These are phyloP conservation scores for Irpex lacteus DNA, from an alignment of 1,284 basidiomycete genomes.

Conservation along the genomic window DNA sequence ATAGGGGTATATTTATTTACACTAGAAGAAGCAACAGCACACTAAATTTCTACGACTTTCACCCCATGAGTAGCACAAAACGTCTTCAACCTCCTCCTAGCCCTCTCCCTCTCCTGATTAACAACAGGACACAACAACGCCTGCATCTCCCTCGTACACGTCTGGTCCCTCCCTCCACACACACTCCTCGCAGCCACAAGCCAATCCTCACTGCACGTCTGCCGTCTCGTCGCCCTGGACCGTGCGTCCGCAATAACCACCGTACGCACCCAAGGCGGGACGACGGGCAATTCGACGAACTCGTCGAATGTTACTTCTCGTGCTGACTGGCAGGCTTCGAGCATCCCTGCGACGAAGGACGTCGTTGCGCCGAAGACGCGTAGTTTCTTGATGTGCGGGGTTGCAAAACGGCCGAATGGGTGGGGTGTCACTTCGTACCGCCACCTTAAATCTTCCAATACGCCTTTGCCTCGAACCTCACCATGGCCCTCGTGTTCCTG, in stretches of 20 bases:
- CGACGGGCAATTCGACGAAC: slow-evolving; percentile 6
- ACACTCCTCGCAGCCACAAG: neutral
- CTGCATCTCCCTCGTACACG: neutral
- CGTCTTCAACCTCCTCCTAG: neutral
- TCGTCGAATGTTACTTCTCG: slow-evolving; percentile 24
- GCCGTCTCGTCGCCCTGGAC: neutral
- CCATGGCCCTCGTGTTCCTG: neutral
- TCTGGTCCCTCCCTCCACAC: neutral
- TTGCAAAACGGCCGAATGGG: slow-evolving; percentile 10
- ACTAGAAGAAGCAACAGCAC: neutral
- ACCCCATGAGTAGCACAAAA: neutral
- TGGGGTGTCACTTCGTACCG: slow-evolving; percentile 14
- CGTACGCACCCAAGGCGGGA: neutral
- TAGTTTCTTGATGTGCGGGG: slow-evolving; percentile 24
- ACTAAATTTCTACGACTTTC: neutral
- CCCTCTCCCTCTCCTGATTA: neutral
- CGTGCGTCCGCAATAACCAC: neutral
- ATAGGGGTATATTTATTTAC: neutral
- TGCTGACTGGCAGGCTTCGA: slow-evolving; percentile 23
- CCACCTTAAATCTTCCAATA: slow-evolving; percentile 5
- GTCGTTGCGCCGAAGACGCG: slow-evolving; percentile 25
- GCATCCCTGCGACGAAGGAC: slow-evolving; percentile 26
- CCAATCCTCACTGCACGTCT: neutral
- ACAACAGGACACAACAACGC: neutral
- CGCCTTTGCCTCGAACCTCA: slow-evolving; percentile 5